Conservation (phyloP, 2,329 filamentous ascomycete species). For the Colletotrichum melonis region DNA sequence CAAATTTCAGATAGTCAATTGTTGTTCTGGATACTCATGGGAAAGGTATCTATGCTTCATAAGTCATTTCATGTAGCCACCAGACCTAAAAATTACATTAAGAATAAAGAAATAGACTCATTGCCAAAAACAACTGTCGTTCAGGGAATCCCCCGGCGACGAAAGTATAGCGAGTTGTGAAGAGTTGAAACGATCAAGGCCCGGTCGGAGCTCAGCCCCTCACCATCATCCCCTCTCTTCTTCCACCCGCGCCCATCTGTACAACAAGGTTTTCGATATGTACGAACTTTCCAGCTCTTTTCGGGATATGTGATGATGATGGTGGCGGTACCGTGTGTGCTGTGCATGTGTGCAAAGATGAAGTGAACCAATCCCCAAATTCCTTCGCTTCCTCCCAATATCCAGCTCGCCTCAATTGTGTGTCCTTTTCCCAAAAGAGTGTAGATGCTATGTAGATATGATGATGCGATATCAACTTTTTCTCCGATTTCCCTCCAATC, state of each 20-base stretch:
- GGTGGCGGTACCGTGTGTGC: not conserved
- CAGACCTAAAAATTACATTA: constrained; percentile 35
- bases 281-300: constrained; percentile 20
- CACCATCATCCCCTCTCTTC: not conserved
- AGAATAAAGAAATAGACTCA: not conserved
- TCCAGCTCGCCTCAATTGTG: not conserved
- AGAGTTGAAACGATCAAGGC: constrained; percentile 23
- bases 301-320: constrained; percentile 14
- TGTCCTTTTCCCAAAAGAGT: not conserved
- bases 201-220: constrained; percentile 1
- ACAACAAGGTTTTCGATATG: constrained; percentile 15
- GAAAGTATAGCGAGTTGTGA: not conserved
- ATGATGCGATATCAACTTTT: constrained; percentile 8
- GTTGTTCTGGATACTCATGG: not conserved
- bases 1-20: not conserved
- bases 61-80: constrained; percentile 28
- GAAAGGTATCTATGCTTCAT: constrained; percentile 30
- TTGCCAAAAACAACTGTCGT: not conserved
- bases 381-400: not conserved
- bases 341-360: not conserved
- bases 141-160: not conserved
- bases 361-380: not conserved
- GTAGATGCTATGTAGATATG: not conserved
- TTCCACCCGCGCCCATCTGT: constrained; percentile 15
- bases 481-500: constrained; percentile 13